These are phyloP conservation scores for Berkeleyomyces rouxiae DNA, from an alignment of 2,329 filamentous ascomycete species.

Conservation along the genomic window DNA sequence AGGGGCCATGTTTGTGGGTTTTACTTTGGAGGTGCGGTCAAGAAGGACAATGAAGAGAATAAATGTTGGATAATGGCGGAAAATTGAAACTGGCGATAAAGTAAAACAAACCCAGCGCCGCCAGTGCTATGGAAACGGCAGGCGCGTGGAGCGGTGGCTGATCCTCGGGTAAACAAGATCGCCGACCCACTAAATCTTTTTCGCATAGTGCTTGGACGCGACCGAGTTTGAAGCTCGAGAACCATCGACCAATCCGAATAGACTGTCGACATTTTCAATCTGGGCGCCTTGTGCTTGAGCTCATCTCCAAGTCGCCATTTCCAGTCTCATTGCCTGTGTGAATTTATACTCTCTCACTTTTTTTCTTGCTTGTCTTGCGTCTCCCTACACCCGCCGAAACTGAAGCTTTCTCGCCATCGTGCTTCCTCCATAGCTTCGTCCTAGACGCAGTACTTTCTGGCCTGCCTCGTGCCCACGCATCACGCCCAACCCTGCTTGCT, in stretches of 20 bases:
- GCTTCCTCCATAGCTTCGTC: too few species aligned
- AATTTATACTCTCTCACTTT: too few species aligned
- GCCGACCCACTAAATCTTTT: slow-evolving; percentile 1
- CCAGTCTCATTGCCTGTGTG: too few species aligned
- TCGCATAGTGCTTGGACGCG: background rate
- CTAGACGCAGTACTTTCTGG: too few species aligned
- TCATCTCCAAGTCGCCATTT: too few species aligned
- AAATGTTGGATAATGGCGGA: background rate
- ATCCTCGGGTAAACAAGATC: background rate
- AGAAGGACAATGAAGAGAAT: background rate
- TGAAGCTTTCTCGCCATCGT: too few species aligned
- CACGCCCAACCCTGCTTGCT: too few species aligned
- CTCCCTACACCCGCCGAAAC: too few species aligned
- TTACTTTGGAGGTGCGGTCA: background rate
- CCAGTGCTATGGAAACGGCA: slow-evolving; percentile 5
- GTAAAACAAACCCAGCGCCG: background rate
- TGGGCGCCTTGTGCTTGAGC: background rate
- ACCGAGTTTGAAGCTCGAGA: background rate
- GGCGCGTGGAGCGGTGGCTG: background rate
- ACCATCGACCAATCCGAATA: too few species aligned
- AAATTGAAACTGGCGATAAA: background rate
- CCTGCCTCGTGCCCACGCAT: too few species aligned
- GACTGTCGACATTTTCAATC: background rate
- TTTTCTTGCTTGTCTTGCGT: too few species aligned
- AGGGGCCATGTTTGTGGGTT: slow-evolving; percentile 2